These are phyloP conservation scores for Lachnellula occidentalis DNA, from an alignment of 2,329 filamentous ascomycete genomes.

Conservation along the genomic window DNA sequence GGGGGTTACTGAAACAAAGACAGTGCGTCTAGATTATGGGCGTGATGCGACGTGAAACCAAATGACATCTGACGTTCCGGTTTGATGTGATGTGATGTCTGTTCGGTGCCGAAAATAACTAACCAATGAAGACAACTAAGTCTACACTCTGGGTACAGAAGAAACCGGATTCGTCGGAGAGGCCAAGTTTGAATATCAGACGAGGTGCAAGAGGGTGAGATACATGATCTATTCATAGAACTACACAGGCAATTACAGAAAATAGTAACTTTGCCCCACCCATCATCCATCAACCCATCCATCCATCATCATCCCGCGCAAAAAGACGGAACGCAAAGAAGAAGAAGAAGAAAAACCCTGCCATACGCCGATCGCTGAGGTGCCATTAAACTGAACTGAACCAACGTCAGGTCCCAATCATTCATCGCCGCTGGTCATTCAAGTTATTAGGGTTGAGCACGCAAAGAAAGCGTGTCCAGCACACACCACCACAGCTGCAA, in stretches of 20 bases:
- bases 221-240: conserved; percentile 27
- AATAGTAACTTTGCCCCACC: conserved; percentile 13
- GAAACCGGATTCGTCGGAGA: neutral
- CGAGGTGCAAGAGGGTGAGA: neutral
- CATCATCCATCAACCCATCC: neutral
- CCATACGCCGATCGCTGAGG: conserved; percentile 23
- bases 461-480: conserved; percentile 22
- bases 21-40: neutral
- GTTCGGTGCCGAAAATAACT: too few relatives aligned
- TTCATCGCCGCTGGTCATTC: conserved; percentile 11
- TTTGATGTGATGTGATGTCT: too few relatives aligned
- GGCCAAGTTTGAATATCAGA: neutral
- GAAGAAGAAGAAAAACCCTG: conserved; percentile 4
- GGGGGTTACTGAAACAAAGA: too few relatives aligned
- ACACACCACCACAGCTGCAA: conserved; percentile 16
- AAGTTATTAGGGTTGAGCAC: neutral
- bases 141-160: too few relatives aligned
- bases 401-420: conserved; percentile 12
- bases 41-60: neutral
- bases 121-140: too few relatives aligned
- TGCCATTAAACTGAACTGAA: conserved; percentile 10
- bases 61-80: neutral
- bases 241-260: conserved; percentile 28
- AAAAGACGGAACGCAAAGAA: conserved; percentile 7
- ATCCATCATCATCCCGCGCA: conserved; percentile 10